Percentiles rank a stretch among this genome's conserved stretches.
Evolutionary conservation across 805 yeast species (phyloP).

Genomic region (Saturnispora hagleri): DNA sequence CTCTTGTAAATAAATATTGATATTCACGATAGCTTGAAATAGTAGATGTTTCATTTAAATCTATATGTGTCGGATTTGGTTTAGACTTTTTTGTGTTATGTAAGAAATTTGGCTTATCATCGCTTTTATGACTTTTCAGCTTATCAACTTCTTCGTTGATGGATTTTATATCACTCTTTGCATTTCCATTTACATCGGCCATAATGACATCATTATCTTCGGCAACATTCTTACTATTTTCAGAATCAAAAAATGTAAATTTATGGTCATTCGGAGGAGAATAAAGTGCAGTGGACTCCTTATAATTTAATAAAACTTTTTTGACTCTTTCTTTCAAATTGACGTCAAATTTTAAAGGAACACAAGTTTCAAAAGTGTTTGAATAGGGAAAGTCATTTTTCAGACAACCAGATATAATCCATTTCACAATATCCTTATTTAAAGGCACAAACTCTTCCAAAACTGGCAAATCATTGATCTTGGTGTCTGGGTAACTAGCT

Average conservation of each 20-base stretch:
- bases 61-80: background rate
- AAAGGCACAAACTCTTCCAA: conserved; percentile 10
- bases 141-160: background rate
- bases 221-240: background rate
- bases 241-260: background rate
- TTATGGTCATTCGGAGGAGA: conserved; percentile 27
- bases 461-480: conserved; percentile 9
- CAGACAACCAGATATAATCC: conserved; percentile 18
- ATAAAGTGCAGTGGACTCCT: conserved; percentile 23
- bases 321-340: conserved; percentile 17
- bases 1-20: conserved; percentile 30
- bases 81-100: background rate
- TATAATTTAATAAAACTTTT: conserved; percentile 15
- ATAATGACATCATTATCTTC: background rate
- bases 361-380: conserved; percentile 12
- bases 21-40: conserved; percentile 20
- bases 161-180: background rate
- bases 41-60: conserved; percentile 1
- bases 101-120: background rate
- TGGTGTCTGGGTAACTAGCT: conserved; percentile 12
- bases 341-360: conserved; percentile 6
- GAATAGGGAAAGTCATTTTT: conserved; percentile 16
- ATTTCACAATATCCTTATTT: conserved; percentile 19
- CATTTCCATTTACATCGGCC: background rate
- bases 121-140: background rate